These are phyloP conservation scores for Cokeromyces recurvatus DNA, from an alignment of 371 early-diverging fungal species.

Conservation along the genomic window DNA sequence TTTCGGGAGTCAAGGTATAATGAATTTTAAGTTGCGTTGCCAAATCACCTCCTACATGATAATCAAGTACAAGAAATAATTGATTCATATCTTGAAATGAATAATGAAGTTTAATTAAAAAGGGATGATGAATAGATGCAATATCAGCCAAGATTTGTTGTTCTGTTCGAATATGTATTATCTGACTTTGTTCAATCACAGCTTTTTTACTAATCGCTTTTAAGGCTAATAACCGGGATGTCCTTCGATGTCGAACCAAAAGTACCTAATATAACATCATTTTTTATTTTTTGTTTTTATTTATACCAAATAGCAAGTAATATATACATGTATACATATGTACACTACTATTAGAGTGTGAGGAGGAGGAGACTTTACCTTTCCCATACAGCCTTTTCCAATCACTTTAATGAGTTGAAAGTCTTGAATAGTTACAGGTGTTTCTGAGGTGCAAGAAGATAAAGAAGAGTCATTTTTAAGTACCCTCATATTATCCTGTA, in stretches of 20 bases:
- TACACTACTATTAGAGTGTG: no score
- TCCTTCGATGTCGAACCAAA: slow-evolving; percentile 69
- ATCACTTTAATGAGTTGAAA: slow-evolving; percentile 48
- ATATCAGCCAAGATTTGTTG: slow-evolving; percentile 49
- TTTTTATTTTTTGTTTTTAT: background rate
- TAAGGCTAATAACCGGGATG: slow-evolving; percentile 76
- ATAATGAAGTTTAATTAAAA: slow-evolving; percentile 90
- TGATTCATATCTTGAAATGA: slow-evolving; percentile 91
- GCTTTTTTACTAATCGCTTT: slow-evolving; percentile 95
- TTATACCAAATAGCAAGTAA: background rate
- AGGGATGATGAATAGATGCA: slow-evolving; percentile 73
- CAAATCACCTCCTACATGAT: slow-evolving; percentile 78
- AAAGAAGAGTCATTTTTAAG: slow-evolving; percentile 1
- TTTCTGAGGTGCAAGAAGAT: slow-evolving; percentile 1
- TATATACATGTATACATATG: background rate
- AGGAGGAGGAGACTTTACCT: slow-evolving; percentile 23
- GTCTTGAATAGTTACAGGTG: slow-evolving; percentile 31
- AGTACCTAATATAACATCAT: slow-evolving; percentile 55
- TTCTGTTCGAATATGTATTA: slow-evolving; percentile 61
- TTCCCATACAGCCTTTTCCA: slow-evolving; percentile 55
- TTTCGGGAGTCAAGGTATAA: slow-evolving; percentile 28
- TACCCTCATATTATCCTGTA: background rate
- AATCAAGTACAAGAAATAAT: slow-evolving; percentile 96
- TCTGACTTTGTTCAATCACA: slow-evolving; percentile 83
- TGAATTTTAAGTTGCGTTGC: slow-evolving; percentile 45